These are phyloP conservation scores for Globisporangium carolinianum DNA, from an alignment of 352 stramenopile species.

Conservation along the genomic window DNA sequence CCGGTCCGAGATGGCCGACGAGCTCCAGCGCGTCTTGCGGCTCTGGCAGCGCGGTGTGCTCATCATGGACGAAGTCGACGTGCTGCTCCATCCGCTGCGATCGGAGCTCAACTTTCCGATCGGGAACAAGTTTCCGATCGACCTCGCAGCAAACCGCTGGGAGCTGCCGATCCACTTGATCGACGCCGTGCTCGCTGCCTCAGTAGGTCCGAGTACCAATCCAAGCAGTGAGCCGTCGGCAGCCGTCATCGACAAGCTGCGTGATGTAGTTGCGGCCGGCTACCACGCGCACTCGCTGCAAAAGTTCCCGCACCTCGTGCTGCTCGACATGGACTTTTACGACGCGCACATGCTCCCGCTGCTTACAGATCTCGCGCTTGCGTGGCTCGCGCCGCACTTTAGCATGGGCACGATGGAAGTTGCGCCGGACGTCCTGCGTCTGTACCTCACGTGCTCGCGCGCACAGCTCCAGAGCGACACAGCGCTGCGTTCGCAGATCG, in stretches of 20 bases:
- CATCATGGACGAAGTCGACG: conserved; percentile 92
- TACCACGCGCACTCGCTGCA: conserved; percentile 93
- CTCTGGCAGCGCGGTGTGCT: conserved; percentile 93
- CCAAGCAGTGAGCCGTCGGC: not conserved
- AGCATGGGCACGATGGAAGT: conserved; percentile 94
- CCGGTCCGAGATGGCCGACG: conserved; percentile 86
- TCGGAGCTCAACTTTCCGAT: conserved; percentile 91
- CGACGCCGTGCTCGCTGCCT: conserved; percentile 87
- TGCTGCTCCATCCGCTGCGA: conserved; percentile 86
- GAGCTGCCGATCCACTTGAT: conserved; percentile 90
- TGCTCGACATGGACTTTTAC: conserved; percentile 97
- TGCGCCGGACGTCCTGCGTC: conserved; percentile 47
- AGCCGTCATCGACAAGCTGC: conserved; percentile 51
- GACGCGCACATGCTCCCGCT: conserved; percentile 89
- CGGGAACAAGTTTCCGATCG: conserved; percentile 88
- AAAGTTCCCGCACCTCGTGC: conserved; percentile 95
- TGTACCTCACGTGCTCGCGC: conserved; percentile 62
- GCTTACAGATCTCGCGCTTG: conserved; percentile 82
- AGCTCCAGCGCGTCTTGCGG: conserved; percentile 80
- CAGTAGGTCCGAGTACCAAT: no score
- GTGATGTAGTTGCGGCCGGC: conserved; percentile 88
- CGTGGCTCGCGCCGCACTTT: conserved; percentile 85
- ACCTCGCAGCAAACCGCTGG: conserved; percentile 88
- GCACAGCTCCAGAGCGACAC: conserved; percentile 63
- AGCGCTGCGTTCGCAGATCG: conserved; percentile 71